Evolutionary conservation across 192 early-diverging fungal genomes (phyloP), one percentile per base, ranked within the genome.

Genomic region (Jimgerdemannia lactiflua): DNA sequence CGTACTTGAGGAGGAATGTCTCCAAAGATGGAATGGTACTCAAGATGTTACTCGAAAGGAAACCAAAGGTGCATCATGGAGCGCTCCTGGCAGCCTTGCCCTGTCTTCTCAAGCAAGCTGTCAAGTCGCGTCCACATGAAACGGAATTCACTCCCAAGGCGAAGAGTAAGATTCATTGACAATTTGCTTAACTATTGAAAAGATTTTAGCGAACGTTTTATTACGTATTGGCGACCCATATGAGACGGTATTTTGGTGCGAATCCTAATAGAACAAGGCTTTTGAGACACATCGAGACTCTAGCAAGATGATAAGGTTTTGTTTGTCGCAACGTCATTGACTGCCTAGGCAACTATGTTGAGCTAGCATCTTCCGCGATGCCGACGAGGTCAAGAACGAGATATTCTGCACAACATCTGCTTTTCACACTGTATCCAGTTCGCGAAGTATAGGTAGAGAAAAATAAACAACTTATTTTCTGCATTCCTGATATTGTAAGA

Each of bases 101-200:
- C 69, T 19, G 29, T 75, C 74, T 75, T 43, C 69, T 44, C 3
- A 75, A 70, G 49, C 69, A 41, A 75, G 69, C 74, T 63, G 39
- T 70, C 49, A 70, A 75, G 66, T 75, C 69, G 41, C 74, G 67
- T 64, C 42, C 49, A 1, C 67, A 69, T 75, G 73, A 74, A 67
- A 74, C 73, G 67, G 74, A 75, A 75, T 75, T 75, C 67, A 75
- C 74, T 69, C 74, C 67, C 68, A 43, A 75, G 65, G 3, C 67
- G 67, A 75, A 54, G 63, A 43, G 67, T 67, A 59, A 75, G 3
- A 75, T 75, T 69, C 70, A 43, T 65, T 3, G 74, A 75, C 68
- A 49, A 59, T 69, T 75, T 17, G 67, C 49, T 69, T 75, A 67
- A 75, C 67, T 65, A 74, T 67, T 74, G 64, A 72, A 14, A 59